Percentiles rank a stretch among this genome's conserved stretches.
These are phyloP conservation scores for Nannochloris sp. DNA, from an alignment of 139 green algal species.

Conservation along the genomic window DNA sequence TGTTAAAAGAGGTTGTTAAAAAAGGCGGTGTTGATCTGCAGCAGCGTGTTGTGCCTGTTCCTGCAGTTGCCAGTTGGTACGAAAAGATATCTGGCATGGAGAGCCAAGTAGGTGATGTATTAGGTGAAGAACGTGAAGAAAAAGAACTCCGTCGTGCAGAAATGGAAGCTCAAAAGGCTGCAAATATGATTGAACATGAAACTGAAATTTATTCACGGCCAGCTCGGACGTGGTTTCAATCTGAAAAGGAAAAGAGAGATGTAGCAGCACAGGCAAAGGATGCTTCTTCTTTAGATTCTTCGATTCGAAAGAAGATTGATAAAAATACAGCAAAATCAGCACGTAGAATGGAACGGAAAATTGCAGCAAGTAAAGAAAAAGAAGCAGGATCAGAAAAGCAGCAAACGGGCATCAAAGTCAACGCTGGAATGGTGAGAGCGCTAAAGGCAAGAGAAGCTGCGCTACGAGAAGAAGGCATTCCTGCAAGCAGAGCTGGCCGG, in stretches of 20 bases:
- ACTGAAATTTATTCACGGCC: slow-evolving; percentile 84
- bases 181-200: slow-evolving; percentile 90
- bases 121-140: slow-evolving; percentile 64
- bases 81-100: slow-evolving; percentile 54
- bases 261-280: slow-evolving; percentile 25
- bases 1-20: slow-evolving; percentile 86
- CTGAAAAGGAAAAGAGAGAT: slow-evolving; percentile 55
- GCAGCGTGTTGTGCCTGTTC: slow-evolving; percentile 54
- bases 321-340: slow-evolving; percentile 22
- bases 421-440: slow-evolving; percentile 29
- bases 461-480: slow-evolving; percentile 54
- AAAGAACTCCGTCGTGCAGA: slow-evolving; percentile 74
- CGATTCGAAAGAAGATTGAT: slow-evolving; percentile 5
- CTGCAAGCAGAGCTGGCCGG: slow-evolving; percentile 41
- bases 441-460: slow-evolving; percentile 45
- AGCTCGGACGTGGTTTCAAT: slow-evolving; percentile 90
- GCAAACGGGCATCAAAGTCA: no score
- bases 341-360: slow-evolving; percentile 22
- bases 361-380: slow-evolving; percentile 23
- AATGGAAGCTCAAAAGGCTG: slow-evolving; percentile 87
- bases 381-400: slow-evolving; percentile 29
- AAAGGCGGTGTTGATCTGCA: slow-evolving; percentile 49
- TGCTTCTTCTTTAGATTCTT: not conserved
- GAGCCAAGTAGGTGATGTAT: slow-evolving; percentile 18
- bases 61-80: slow-evolving; percentile 51